Percentiles rank a stretch among this genome's conserved stretches.
Evolutionary conservation across 2,329 filamentous ascomycete species (phyloP).

Genomic region (Cryoendolithus antarcticus): DNA sequence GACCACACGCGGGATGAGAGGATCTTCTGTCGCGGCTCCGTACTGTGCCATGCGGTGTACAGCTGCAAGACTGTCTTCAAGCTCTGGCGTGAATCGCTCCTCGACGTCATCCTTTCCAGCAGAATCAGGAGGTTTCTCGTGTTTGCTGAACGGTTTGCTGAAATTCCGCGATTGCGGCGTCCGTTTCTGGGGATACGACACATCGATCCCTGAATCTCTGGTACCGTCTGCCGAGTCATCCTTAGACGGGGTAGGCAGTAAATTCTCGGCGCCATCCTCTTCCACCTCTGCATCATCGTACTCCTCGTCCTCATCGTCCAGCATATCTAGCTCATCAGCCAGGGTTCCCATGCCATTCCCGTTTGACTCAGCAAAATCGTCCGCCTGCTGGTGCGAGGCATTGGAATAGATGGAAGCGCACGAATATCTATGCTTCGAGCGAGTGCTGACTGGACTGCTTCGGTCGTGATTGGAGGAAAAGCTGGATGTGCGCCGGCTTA

Average conservation of each 20-base stretch:
- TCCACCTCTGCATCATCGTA: slow-evolving; percentile 17
- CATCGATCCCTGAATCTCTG: slow-evolving; percentile 34
- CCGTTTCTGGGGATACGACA: slow-evolving; percentile 20
- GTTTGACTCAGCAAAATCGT: slow-evolving; percentile 19
- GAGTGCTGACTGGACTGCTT: slow-evolving; percentile 30
- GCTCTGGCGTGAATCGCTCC: slow-evolving; percentile 44
- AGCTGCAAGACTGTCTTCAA: slow-evolving; percentile 23
- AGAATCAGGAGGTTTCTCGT: slow-evolving; percentile 14
- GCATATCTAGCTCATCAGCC: slow-evolving; percentile 60
- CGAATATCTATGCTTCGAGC: slow-evolving; percentile 24
- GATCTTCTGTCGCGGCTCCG: slow-evolving; percentile 18
- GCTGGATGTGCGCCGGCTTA: slow-evolving; percentile 24
- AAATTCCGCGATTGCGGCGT: slow-evolving; percentile 19
- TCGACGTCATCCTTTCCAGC: slow-evolving; percentile 8
- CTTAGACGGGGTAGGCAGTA: slow-evolving; percentile 5
- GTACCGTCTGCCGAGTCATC: slow-evolving; percentile 21
- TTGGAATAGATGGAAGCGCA: slow-evolving; percentile 22
- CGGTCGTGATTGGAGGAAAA: slow-evolving; percentile 31
- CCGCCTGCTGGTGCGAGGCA: slow-evolving; percentile 27
- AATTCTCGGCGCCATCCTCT: slow-evolving; percentile 7
- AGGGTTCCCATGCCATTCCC: slow-evolving; percentile 59
- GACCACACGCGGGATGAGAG: slow-evolving; percentile 20
- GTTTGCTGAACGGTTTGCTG: slow-evolving; percentile 17
- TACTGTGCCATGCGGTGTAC: slow-evolving; percentile 22
- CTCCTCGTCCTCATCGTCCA: slow-evolving; percentile 18